Evolutionary conservation across 495 filamentous ascomycete genomes (phyloP), one percentile per base, ranked within the genome.

Genomic region (Penicillium cataractarum): DNA sequence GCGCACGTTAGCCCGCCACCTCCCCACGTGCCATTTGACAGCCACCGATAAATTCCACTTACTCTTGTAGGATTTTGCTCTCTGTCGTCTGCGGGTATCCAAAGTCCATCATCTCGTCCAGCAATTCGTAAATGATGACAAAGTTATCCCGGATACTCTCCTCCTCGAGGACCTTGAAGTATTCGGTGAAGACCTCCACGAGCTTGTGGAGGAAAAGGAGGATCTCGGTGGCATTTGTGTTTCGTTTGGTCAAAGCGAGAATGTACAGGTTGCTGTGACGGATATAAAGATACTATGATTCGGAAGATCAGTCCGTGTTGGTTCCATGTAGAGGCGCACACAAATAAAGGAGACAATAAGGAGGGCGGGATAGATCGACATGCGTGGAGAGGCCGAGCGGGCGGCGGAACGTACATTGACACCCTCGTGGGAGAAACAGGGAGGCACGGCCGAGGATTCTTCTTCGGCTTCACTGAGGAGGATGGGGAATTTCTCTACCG

Each of bases 21-120:
- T 42, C 26, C 37, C 40, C 27, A 50, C 46, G 46, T 50, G 46
- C 46, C 24, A 50, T 24, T 50, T 29, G 51, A 51, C 29, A 22
- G 26, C 15, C 21, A 27, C 33, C 26, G 13, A 12, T 27, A 7
- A 15, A 21, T 22, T 59, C 17, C 53, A 62, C 78, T 64, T 80
- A 91, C 83, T 99, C 96, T 80, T 98, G 96, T 62, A 99, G 81
- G 73, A 99, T 99, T 84, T 99, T 99, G 78, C 86, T 92, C 78
- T 99, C 96, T 56, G 96, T 99, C 22, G 96, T 99, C 77, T 99
- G 96, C 19, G 96, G 96, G 76, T 99, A 97, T 53, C 96, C 96
- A 80, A 98, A 99, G 76, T 99, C 96, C 96, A 99, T 99, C 96
- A 99, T 99, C 80, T 99, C 96, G 74, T 99, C 96, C 65, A 99